A percentile compares a stretch with the other conserved stretches of the same genome.
phyloP scores from a whole-genome alignment of 106 monocot genomes.

The Amphibolis antarctica region DNA sequence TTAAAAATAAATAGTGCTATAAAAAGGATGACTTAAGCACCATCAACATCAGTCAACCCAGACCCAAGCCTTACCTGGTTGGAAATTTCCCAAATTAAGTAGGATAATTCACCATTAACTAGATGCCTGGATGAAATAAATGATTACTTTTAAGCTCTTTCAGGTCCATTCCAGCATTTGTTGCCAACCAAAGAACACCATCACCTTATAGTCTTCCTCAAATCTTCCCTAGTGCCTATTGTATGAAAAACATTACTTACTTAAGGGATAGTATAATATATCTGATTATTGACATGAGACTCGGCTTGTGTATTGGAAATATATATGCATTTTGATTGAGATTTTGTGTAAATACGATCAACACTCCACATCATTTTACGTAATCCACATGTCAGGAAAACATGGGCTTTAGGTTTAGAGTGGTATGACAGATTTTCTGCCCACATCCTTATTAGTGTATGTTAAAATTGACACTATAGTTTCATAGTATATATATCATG shows the following conservation, averaged over 20 bases:
- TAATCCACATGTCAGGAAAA: too few relatives aligned
- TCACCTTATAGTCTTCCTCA: slow-evolving; percentile 71
- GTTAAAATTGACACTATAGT: too few relatives aligned
- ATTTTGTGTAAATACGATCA: too few relatives aligned
- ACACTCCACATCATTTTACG: too few relatives aligned
- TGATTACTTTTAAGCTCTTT: slow-evolving; percentile 79
- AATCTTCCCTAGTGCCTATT: slow-evolving; percentile 88
- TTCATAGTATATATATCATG: too few relatives aligned
- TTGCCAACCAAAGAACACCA: slow-evolving; percentile 78
- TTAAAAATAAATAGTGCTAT: background rate
- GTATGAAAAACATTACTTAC: background rate
- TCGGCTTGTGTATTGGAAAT: background rate
- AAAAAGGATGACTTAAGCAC: slow-evolving; percentile 57
- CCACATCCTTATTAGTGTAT: too few relatives aligned
- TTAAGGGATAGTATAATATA: too few relatives aligned
- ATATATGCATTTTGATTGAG: too few relatives aligned
- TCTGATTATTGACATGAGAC: too few relatives aligned
- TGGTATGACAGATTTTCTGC: too few relatives aligned
- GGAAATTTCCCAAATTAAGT: background rate
- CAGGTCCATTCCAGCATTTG: slow-evolving; percentile 96
- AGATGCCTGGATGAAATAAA: background rate
- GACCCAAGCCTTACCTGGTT: slow-evolving; percentile 90
- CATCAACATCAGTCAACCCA: slow-evolving; percentile 81
- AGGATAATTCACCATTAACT: slow-evolving; percentile 3
- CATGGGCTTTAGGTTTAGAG: too few relatives aligned